Conservation (phyloP, 106 monocot genomes). For the Dioscorea alata region DNA sequence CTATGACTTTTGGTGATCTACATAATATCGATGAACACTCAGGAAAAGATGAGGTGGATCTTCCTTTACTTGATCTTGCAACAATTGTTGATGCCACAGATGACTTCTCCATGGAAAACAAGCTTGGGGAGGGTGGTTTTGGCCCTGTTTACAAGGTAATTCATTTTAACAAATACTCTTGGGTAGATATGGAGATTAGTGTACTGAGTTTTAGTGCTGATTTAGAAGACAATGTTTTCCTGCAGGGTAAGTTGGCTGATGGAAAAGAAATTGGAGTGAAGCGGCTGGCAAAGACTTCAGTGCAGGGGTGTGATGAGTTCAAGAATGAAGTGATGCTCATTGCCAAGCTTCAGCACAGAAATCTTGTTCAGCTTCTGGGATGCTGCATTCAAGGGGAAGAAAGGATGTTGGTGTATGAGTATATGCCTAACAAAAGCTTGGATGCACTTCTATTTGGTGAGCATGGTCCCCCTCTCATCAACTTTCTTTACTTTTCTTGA, state of each 20-base stretch:
- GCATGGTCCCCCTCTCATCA: background rate
- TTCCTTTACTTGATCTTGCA: constrained; percentile 22
- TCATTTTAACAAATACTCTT: background rate
- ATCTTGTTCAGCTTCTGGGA: constrained; percentile 9
- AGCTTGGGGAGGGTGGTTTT: constrained; percentile 36
- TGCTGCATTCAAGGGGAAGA: constrained; percentile 11
- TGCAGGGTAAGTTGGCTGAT: constrained; percentile 7
- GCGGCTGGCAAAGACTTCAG: constrained; percentile 4
- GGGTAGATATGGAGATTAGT: too few species aligned
- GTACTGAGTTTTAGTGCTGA: too few species aligned
- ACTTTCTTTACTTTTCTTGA: background rate
- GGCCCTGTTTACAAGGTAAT: constrained; percentile 33
- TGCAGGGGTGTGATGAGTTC: constrained; percentile 11
- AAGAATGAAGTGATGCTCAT: constrained; percentile 8
- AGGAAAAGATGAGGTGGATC: constrained; percentile 2
- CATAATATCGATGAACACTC: background rate
- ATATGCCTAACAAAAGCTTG: constrained; percentile 16
- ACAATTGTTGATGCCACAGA: constrained; percentile 21
- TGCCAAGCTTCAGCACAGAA: constrained; percentile 12
- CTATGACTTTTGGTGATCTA: background rate
- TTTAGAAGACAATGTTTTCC: background rate
- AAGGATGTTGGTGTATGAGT: constrained; percentile 12
- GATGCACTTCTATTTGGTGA: constrained; percentile 8
- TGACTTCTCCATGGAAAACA: constrained; percentile 14
- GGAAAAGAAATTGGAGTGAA: constrained; percentile 14